Percentiles rank a stretch among this genome's conserved stretches.
phyloP scores from a whole-genome alignment of 2,329 filamentous ascomycete genomes.

The Neophaeococcomyces aloes region DNA sequence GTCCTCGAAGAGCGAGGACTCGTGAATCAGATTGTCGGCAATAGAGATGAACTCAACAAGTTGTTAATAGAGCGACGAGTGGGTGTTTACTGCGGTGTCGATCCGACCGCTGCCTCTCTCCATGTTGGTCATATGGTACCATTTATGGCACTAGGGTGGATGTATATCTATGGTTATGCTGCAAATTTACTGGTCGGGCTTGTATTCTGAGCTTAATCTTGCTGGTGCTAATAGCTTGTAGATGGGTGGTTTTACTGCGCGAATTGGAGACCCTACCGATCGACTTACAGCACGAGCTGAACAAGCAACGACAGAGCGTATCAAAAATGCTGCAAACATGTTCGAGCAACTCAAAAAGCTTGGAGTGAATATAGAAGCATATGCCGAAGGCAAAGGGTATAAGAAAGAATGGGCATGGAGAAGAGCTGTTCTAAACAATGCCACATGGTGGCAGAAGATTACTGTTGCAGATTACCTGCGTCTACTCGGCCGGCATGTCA shows the following conservation, averaged over 20 bases:
- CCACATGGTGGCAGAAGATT: constrained; percentile 65
- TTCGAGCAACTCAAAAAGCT: constrained; percentile 48
- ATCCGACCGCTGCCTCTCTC: constrained; percentile 41
- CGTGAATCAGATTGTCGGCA: constrained; percentile 38
- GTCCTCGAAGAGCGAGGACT: constrained; percentile 38
- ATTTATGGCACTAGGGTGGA: constrained; percentile 42
- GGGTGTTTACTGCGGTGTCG: constrained; percentile 39
- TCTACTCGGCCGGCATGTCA: constrained; percentile 60
- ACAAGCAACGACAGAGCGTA: constrained; percentile 30
- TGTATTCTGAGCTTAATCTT: background rate
- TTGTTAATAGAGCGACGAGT: constrained; percentile 37
- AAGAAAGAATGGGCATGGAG: constrained; percentile 54
- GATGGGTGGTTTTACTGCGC: constrained; percentile 38
- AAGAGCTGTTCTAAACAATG: constrained; percentile 67
- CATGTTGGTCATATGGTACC: constrained; percentile 43
- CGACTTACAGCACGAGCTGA: constrained; percentile 31
- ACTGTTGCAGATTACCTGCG: constrained; percentile 64
- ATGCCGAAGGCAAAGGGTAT: constrained; percentile 57
- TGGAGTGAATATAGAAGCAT: constrained; percentile 60
- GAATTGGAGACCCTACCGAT: constrained; percentile 39
- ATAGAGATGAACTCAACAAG: constrained; percentile 33
- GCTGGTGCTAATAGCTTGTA: constrained; percentile 22
- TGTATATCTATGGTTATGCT: constrained; percentile 38
- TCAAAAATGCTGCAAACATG: constrained; percentile 39
- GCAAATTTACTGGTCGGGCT: constrained; percentile 36